phyloP scores from a whole-genome alignment of 345 rosid species.

The Citrus sinensis region DVS_A1.0 CM039161.1:18428501-18429000 shows the following conservation, averaged over 20 bases:
- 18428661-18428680: not conserved
- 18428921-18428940: conserved; percentile 52
- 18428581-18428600: not conserved
- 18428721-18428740: not conserved
- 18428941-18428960: conserved; percentile 53
- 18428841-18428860: conserved; percentile 64
- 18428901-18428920: conserved; percentile 60
- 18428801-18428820: conserved; percentile 63
- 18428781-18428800: conserved; percentile 38
- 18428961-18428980: conserved; percentile 72
- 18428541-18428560: not conserved
- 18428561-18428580: not conserved
- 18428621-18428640: not conserved
- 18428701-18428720: no score
- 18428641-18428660: not conserved
- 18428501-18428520: not conserved
- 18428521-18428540: not conserved
- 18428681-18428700: not conserved
- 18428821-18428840: conserved; percentile 69
- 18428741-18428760: not conserved
- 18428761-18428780: conserved; percentile 8
- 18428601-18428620: not conserved
- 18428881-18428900: conserved; percentile 50
- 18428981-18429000: conserved; percentile 40
- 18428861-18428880: conserved; percentile 65